phyloP scores from a whole-genome alignment of 1,139 yeast species.

The Yamadazyma siamensis region DNA sequence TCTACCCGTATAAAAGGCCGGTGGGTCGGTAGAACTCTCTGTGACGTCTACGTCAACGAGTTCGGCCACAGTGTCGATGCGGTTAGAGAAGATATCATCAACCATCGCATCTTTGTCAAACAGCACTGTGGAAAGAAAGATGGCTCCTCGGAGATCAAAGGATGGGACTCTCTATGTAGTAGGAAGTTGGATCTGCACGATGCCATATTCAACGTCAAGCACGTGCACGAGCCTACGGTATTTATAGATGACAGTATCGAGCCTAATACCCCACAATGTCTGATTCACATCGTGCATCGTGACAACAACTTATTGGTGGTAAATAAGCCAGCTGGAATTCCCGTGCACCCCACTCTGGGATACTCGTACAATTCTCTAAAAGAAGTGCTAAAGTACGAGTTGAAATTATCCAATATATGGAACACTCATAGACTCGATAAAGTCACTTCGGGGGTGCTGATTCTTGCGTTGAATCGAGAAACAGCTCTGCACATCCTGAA shows the following conservation, averaged over 20 bases:
- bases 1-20: slow-evolving; percentile 45
- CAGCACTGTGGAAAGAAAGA: slow-evolving; percentile 20
- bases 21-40: slow-evolving; percentile 45
- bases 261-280: slow-evolving; percentile 9
- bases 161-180: slow-evolving; percentile 19
- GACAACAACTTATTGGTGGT: slow-evolving; percentile 54
- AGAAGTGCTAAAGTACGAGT: slow-evolving; percentile 50
- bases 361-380: slow-evolving; percentile 60
- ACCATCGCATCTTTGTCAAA: slow-evolving; percentile 23
- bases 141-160: slow-evolving; percentile 13
- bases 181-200: slow-evolving; percentile 46
- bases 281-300: slow-evolving; percentile 43
- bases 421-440: slow-evolving; percentile 73
- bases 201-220: slow-evolving; percentile 42
- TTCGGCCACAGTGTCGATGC: slow-evolving; percentile 34
- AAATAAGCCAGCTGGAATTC: slow-evolving; percentile 73
- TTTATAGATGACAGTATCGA: slow-evolving; percentile 21
- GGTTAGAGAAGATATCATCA: slow-evolving; percentile 20
- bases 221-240: slow-evolving; percentile 64
- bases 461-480: slow-evolving; percentile 49
- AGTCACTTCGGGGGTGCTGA: slow-evolving; percentile 69
- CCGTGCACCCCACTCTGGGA: slow-evolving; percentile 76
- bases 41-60: slow-evolving; percentile 42
- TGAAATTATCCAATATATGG: slow-evolving; percentile 31
- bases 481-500: slow-evolving; percentile 44